Base-by-base conservation (phyloP, 257 asterid species). In the Hygrophila difformis region DNA sequence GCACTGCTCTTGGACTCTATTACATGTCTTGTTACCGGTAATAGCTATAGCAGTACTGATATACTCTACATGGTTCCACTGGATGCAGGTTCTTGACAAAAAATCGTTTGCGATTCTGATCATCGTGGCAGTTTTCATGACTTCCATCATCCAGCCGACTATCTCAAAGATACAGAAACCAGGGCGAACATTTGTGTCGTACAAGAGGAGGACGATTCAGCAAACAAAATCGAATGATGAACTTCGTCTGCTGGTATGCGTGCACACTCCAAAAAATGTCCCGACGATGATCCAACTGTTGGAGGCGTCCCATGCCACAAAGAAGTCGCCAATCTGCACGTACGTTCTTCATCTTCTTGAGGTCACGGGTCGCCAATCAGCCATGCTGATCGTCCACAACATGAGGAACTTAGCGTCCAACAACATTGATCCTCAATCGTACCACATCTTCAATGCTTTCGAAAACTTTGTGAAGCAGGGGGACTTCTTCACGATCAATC, bases 361-460 rank as follows among this genome's bases (percentile, higher is more conserved):
- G 42, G 96, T 91, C 66, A 77, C 95, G 0, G 99, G 96, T 2
- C 89, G 99, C 1, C 87, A 94, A 4, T 86, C 99, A 0, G 95
- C 95, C 54, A 83, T 91, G 89, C 79, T 91, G 42, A 82, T 82
- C 18, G 96, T 83, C 54, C 96, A 91, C 82, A 78, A 53, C 63
- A 66, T n/a, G n/a, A n/a, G n/a, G n/a, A n/a, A n/a, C n/a, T n/a
- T n/a, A n/a, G n/a, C n/a, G n/a, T n/a, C n/a, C n/a, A n/a, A n/a
- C n/a, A n/a, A n/a, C n/a, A n/a, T n/a, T n/a, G n/a, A n/a, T n/a
- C n/a, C 99, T 0, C 96, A 91, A 24, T 91, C 94, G 0, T 94
- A 91, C 54, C 94, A 82, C 53, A 91, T 91, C 68, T 74, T 91
- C 54, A 72, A 80, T 22, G 96, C 96, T 12, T 86, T 91, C 6